Evolutionary conservation across 805 yeast genomes (phyloP).

Genomic region (Wickerhamiella cacticola): DNA sequence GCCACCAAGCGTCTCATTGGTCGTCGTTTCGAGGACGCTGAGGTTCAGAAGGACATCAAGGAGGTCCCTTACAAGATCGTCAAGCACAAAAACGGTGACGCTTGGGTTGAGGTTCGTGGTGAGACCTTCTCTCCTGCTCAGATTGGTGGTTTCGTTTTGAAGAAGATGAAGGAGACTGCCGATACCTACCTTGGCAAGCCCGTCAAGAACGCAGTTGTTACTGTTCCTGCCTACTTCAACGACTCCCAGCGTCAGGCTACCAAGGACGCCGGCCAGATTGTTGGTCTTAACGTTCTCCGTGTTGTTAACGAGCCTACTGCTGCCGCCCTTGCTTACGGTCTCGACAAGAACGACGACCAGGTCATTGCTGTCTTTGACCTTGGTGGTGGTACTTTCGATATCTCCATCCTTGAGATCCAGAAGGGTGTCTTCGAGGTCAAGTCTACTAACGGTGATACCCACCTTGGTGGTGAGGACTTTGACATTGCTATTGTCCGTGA

Average conservation of each 20-base stretch:
- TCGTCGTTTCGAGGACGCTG: slow-evolving; percentile 76
- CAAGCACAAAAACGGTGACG: slow-evolving; percentile 86
- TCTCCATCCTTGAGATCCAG: slow-evolving; percentile 90
- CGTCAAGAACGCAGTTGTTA: slow-evolving; percentile 79
- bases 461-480: slow-evolving; percentile 87
- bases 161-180: slow-evolving; percentile 98
- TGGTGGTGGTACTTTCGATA: slow-evolving; percentile 99
- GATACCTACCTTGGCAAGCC: slow-evolving; percentile 81
- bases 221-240: slow-evolving; percentile 83
- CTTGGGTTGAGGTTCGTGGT: slow-evolving; percentile 89
- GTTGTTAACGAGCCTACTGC: slow-evolving; percentile 89
- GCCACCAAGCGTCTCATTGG: slow-evolving; percentile 95
- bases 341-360: slow-evolving; percentile 71
- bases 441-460: slow-evolving; percentile 94
- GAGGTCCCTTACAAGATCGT: slow-evolving; percentile 86
- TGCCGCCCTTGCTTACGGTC: slow-evolving; percentile 90
- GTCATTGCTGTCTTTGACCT: slow-evolving; percentile 93
- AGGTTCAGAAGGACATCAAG: slow-evolving; percentile 79
- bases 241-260: slow-evolving; percentile 90
- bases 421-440: slow-evolving; percentile 97
- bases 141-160: slow-evolving; percentile 84
- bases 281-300: slow-evolving; percentile 80
- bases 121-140: slow-evolving; percentile 87
- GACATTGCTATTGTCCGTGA: slow-evolving; percentile 78
- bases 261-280: slow-evolving; percentile 96